phyloP scores from a whole-genome alignment of 2,329 filamentous ascomycete genomes.

The Fusarium xyrophilum region DNA sequence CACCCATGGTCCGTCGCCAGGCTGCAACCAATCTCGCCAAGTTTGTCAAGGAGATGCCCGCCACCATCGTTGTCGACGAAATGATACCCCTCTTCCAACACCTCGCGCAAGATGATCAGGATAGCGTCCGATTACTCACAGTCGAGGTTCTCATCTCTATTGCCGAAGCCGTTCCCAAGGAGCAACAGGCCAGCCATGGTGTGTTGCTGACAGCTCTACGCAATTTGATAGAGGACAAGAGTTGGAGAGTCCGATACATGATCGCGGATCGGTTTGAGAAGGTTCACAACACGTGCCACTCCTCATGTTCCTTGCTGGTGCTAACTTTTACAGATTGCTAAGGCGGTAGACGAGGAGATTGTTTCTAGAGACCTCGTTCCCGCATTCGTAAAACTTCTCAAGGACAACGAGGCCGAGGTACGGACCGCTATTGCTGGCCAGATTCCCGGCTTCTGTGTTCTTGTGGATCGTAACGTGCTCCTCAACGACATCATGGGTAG shows the following conservation, averaged over 20 bases:
- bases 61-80: constrained; percentile 90
- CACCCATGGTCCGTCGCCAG: constrained; percentile 97
- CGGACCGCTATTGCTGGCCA: constrained; percentile 96
- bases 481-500: constrained; percentile 96
- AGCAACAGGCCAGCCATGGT: constrained; percentile 95
- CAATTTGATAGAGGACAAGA: constrained; percentile 97
- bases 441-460: constrained; percentile 93
- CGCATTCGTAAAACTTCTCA: constrained; percentile 95
- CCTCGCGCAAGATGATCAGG: constrained; percentile 94
- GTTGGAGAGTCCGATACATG: constrained; percentile 99
- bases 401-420: constrained; percentile 97
- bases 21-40: constrained; percentile 95
- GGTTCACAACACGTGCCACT: constrained; percentile 50
- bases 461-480: constrained; percentile 86
- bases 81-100: constrained; percentile 99
- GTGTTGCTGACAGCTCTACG: constrained; percentile 89
- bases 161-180: constrained; percentile 95
- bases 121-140: constrained; percentile 93
- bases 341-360: constrained; percentile 97
- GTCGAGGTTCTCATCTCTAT: constrained; percentile 97
- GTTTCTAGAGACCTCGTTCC: constrained; percentile 92
- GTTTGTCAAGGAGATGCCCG: constrained; percentile 96
- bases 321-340: constrained; percentile 75
- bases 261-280: constrained; percentile 98
- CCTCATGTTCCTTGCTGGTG: neutral